Conservation (phyloP, 257 asterid species). For the Fraxinus excelsior region DNA sequence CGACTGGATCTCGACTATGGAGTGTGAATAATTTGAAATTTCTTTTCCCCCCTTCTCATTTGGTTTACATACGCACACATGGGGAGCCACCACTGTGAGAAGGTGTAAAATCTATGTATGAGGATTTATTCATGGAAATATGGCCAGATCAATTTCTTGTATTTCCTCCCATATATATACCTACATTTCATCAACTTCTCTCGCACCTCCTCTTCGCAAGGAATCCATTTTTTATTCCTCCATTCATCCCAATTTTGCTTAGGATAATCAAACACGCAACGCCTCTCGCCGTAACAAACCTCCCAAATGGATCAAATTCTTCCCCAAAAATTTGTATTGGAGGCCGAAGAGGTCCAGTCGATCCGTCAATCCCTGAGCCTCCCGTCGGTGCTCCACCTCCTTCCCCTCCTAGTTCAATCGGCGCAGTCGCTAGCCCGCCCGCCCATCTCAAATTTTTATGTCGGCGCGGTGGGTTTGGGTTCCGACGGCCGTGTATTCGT, state of each 20-base stretch:
- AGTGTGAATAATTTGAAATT: too few relatives aligned
- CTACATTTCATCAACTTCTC: not conserved
- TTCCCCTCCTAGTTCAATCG: not conserved
- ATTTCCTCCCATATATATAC: not conserved
- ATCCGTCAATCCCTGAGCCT: not conserved
- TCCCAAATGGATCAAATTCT: conserved; percentile 32
- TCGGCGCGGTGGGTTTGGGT: conserved; percentile 81
- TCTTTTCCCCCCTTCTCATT: too few relatives aligned
- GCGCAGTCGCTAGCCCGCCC: conserved; percentile 37
- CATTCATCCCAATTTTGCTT: not conserved
- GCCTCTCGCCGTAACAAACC: not conserved
- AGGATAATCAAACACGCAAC: not conserved
- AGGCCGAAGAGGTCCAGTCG: conserved; percentile 60
- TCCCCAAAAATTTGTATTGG: conserved; percentile 53
- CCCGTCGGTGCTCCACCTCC: not conserved
- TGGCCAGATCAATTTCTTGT: too few relatives aligned
- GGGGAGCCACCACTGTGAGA: too few relatives aligned
- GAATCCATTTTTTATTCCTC: not conserved
- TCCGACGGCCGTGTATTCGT: conserved; percentile 77
- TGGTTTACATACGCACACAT: too few relatives aligned
- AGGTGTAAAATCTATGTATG: too few relatives aligned
- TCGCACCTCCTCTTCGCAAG: not conserved
- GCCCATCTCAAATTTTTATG: conserved; percentile 78
- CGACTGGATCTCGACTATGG: too few relatives aligned
- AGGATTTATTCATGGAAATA: too few relatives aligned